A percentile compares a stretch with the other conserved stretches of the same genome.
These are phyloP conservation scores for Rhizopogon rudus DNA, from an alignment of 768 basidiomycete species.

Conservation along the genomic window DNA sequence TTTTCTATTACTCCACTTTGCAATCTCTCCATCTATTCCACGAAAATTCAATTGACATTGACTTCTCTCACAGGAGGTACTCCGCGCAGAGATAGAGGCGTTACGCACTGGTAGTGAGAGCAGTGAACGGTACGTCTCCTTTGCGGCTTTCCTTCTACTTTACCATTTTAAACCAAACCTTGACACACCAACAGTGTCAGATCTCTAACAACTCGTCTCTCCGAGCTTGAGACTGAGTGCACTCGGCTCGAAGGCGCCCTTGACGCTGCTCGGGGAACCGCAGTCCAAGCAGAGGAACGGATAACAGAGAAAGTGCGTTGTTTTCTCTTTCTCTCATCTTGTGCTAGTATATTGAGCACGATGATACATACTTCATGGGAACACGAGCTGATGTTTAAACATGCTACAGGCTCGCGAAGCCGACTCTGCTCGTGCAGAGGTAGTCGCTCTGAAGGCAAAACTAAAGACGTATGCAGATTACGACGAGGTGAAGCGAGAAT, in stretches of 20 bases:
- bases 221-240: constrained; percentile 72
- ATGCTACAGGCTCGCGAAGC: neutral
- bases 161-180: neutral
- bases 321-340: no score
- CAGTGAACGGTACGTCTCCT: constrained; percentile 56
- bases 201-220: constrained; percentile 65
- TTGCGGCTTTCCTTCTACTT: neutral
- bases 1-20: neutral
- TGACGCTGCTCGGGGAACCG: constrained; percentile 34
- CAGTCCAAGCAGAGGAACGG: neutral
- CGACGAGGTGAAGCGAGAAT: constrained; percentile 95
- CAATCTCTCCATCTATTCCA: neutral
- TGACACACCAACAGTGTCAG: constrained; percentile 47
- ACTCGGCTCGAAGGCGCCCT: constrained; percentile 64
- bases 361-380: neutral
- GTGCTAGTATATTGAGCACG: neutral
- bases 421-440: constrained; percentile 35
- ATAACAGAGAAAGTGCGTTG: neutral
- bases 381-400: neutral
- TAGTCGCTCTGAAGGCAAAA: constrained; percentile 61
- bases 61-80: constrained; percentile 62
- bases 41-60: neutral
- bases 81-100: constrained; percentile 92
- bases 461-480: constrained; percentile 80
- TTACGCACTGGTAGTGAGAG: constrained; percentile 75